These are phyloP conservation scores for Penicillium hordei DNA, from an alignment of 2,329 filamentous ascomycete genomes.

Conservation along the genomic window DNA sequence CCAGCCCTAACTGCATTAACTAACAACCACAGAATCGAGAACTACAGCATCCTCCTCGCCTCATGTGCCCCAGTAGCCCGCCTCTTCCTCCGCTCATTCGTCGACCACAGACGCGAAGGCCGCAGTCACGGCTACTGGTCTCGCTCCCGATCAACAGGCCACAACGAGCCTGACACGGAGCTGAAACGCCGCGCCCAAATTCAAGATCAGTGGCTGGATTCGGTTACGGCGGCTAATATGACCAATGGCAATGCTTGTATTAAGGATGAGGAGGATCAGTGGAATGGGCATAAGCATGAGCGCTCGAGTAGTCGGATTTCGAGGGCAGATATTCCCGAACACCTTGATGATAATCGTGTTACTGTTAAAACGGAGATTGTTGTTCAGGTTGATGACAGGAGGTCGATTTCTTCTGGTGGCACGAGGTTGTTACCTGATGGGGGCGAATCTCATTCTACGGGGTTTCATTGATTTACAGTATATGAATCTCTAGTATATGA, in stretches of 20 bases:
- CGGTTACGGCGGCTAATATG: conserved; percentile 8
- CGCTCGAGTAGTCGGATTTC: conserved; percentile 15
- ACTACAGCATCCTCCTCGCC: conserved; percentile 40
- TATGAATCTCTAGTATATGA: background rate
- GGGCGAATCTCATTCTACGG: background rate
- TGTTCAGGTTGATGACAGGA: conserved; percentile 27
- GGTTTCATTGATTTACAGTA: background rate
- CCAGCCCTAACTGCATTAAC: background rate
- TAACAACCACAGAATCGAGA: conserved; percentile 34
- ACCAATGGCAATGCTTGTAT: background rate
- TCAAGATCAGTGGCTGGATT: conserved; percentile 21
- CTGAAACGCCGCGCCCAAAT: conserved; percentile 11
- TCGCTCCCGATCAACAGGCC: conserved; percentile 19
- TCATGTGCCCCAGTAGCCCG: conserved; percentile 37
- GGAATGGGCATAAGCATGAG: conserved; percentile 9
- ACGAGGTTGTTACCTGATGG: conserved; percentile 19
- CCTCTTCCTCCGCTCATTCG: conserved; percentile 33
- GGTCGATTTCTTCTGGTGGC: conserved; percentile 20
- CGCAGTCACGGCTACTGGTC: conserved; percentile 25
- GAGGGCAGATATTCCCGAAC: conserved; percentile 12
- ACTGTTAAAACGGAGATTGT: conserved; percentile 36
- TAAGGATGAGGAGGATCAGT: conserved; percentile 19
- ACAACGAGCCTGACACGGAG: conserved; percentile 18
- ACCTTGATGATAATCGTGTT: conserved; percentile 20
- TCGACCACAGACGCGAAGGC: conserved; percentile 26